Conservation (phyloP, 2,329 filamentous ascomycete species). For the Emmonsiellopsis sp. region DNA sequence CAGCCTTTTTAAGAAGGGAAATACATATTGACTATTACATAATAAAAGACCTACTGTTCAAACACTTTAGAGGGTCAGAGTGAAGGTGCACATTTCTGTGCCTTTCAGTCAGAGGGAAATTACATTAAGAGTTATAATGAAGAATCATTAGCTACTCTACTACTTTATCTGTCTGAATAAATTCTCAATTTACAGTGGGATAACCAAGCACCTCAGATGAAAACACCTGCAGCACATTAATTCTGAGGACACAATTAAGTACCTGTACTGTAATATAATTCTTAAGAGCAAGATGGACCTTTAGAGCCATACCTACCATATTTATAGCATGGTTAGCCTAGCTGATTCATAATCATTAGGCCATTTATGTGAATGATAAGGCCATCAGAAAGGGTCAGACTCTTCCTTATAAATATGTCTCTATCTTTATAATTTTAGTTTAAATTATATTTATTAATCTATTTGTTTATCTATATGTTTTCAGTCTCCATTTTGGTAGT, state of each 20-base stretch:
- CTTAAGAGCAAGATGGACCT: background rate
- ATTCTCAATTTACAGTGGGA: background rate
- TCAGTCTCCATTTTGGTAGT: background rate
- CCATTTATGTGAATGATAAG: no score
- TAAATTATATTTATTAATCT: no score
- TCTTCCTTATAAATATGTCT: background rate
- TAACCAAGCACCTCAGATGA: background rate
- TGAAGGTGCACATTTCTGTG: background rate
- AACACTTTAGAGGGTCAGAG: background rate
- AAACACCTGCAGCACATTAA: background rate
- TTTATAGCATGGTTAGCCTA: background rate
- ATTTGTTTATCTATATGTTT: no score
- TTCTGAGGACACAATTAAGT: background rate
- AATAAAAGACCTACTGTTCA: slow-evolving; percentile 4
- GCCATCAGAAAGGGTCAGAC: no score
- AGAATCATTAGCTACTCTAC: background rate
- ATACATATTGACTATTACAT: slow-evolving; percentile 7
- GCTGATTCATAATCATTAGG: background rate
- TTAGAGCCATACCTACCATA: background rate
- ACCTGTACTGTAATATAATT: background rate
- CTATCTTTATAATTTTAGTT: no score
- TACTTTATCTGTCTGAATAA: background rate
- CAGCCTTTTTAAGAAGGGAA: slow-evolving; percentile 13
- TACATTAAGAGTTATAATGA: background rate
- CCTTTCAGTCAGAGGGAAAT: background rate